Percentiles rank a stretch among this genome's conserved stretches.
Conservation (phyloP, 148 eudicot species). For the Hydrangea macrophylla region DNA sequence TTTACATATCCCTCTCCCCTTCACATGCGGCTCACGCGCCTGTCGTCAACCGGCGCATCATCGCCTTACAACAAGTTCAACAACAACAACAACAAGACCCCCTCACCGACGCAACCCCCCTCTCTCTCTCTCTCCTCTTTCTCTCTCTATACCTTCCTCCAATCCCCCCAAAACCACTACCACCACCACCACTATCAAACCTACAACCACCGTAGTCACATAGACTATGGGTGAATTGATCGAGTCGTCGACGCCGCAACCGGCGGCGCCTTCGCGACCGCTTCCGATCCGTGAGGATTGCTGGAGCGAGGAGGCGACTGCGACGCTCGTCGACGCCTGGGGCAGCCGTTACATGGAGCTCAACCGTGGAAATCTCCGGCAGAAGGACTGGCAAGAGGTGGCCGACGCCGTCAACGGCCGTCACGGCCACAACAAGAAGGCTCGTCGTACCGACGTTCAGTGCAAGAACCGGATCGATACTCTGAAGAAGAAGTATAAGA, state of each 20-base stretch:
- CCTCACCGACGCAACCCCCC: conserved; percentile 13
- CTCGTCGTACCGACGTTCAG: conserved; percentile 64
- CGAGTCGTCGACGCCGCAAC: conserved; percentile 26
- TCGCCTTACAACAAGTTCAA: conserved; percentile 31
- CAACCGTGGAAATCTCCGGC: conserved; percentile 72
- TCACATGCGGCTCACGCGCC: conserved; percentile 27
- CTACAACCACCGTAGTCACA: conserved; percentile 9
- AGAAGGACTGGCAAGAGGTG: conserved; percentile 85
- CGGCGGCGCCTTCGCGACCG: conserved; percentile 33
- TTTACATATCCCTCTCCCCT: too few species aligned
- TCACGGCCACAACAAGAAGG: conserved; percentile 63
- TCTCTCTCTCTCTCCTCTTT: not conserved
- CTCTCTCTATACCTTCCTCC: not conserved
- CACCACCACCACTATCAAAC: not conserved
- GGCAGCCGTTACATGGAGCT: conserved; percentile 66
- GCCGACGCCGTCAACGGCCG: conserved; percentile 60
- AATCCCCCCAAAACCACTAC: conserved; percentile 10
- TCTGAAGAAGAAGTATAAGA: conserved; percentile 77
- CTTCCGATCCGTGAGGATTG: conserved; percentile 68
- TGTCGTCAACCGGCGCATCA: conserved; percentile 33
- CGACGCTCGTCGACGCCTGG: conserved; percentile 72
- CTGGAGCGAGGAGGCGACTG: conserved; percentile 79
- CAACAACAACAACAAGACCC: not conserved
- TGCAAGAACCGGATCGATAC: conserved; percentile 87
- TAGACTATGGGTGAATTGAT: conserved; percentile 40